Conservation (phyloP, 108 stramenopile genomes). For the Fragilariopsis cylindrus region DNA sequence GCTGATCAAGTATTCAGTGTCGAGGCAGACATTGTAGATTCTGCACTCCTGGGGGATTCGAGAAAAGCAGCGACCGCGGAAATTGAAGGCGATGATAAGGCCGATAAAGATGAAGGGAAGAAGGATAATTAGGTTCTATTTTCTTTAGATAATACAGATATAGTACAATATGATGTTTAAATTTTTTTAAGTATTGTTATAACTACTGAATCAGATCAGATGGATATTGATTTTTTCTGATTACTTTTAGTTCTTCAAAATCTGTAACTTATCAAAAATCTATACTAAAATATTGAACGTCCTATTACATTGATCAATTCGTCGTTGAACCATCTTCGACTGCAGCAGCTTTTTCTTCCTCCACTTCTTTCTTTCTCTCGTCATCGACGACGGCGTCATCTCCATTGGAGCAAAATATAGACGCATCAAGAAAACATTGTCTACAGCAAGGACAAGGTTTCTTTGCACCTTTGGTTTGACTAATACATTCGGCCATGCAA, state of each 20-base stretch:
- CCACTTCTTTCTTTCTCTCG: neutral
- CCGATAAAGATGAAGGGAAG: constrained; percentile 32
- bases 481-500: constrained; percentile 5
- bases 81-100: constrained; percentile 28
- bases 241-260: too few relatives aligned
- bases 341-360: neutral
- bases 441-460: constrained; percentile 6
- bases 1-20: constrained; percentile 69
- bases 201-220: too few relatives aligned
- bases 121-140: constrained; percentile 3
- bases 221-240: too few relatives aligned
- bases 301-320: neutral
- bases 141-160: neutral
- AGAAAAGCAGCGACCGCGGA: constrained; percentile 38
- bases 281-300: too few relatives aligned
- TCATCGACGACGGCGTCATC: neutral
- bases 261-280: too few relatives aligned
- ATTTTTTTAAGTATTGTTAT: too few relatives aligned
- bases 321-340: neutral
- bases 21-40: constrained; percentile 55
- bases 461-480: neutral
- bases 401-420: neutral
- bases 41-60: constrained; percentile 1
- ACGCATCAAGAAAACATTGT: neutral
- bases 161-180: too few relatives aligned